Conservation (phyloP, 1,139 yeast genomes). For the Hemisphaericaspora lyxosophila region DNA sequence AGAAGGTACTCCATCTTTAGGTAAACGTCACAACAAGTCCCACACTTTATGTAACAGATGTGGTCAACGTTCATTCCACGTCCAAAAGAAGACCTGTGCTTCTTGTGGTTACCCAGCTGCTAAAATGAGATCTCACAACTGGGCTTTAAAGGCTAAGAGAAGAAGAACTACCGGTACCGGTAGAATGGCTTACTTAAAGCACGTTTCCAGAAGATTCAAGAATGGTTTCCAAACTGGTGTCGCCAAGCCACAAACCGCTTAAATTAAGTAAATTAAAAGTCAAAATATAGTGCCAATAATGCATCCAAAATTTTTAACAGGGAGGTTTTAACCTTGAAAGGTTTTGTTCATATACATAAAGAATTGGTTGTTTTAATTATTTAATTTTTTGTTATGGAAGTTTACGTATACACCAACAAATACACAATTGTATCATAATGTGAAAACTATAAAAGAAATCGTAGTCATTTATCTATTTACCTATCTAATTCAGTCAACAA, state of each 20-base stretch:
- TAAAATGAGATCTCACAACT: slow-evolving; percentile 97
- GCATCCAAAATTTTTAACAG: slow-evolving; percentile 1
- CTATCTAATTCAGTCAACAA: slow-evolving; percentile 12
- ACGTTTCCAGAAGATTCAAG: slow-evolving; percentile 96
- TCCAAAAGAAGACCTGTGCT: slow-evolving; percentile 98
- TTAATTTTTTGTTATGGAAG: slow-evolving; percentile 5
- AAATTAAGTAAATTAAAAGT: slow-evolving; percentile 17
- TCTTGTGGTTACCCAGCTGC: slow-evolving; percentile 99
- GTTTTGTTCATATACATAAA: slow-evolving; percentile 2
- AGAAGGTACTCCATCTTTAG: slow-evolving; percentile 99
- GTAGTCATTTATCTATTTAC: slow-evolving; percentile 1
- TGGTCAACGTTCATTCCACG: slow-evolving; percentile 98
- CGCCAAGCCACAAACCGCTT: slow-evolving; percentile 57
- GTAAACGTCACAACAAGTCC: slow-evolving; percentile 99
- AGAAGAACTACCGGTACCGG: slow-evolving; percentile 99
- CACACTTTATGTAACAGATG: slow-evolving; percentile 99
- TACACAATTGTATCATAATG: slow-evolving; percentile 16
- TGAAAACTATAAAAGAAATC: slow-evolving; percentile 1
- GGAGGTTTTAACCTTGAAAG: background rate
- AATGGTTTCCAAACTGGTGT: slow-evolving; percentile 96
- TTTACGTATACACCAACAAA: slow-evolving; percentile 16
- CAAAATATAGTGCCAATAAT: background rate
- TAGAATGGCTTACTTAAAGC: slow-evolving; percentile 98
- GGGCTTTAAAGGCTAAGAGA: slow-evolving; percentile 99
- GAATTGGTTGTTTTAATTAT: slow-evolving; percentile 5